phyloP scores from a whole-genome alignment of 352 stramenopile species.

The Phytophthora citrophthora region DNA sequence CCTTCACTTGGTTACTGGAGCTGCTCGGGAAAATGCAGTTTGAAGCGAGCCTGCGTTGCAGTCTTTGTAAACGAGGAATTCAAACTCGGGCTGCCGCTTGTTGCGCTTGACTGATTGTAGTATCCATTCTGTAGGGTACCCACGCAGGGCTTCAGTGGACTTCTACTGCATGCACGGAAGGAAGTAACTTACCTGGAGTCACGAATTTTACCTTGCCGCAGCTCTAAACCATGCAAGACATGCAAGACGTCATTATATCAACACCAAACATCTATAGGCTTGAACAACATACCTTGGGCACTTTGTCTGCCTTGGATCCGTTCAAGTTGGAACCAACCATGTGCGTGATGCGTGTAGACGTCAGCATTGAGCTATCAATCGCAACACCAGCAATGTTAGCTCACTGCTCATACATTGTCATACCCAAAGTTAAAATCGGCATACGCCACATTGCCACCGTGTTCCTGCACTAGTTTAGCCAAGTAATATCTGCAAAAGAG shows the following conservation, averaged over 20 bases:
- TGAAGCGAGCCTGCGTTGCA: conserved; percentile 18
- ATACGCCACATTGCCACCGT: conserved; percentile 77
- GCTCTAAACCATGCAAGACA: conserved; percentile 33
- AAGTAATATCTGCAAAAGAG: conserved; percentile 69
- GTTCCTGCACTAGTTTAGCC: conserved; percentile 78
- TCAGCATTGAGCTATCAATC: conserved; percentile 39
- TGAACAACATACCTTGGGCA: conserved; percentile 55
- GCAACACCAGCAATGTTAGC: conserved; percentile 2
- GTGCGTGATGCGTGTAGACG: conserved; percentile 71
- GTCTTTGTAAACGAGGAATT: conserved; percentile 82
- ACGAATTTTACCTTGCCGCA: conserved; percentile 72
- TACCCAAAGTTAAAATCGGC: neutral
- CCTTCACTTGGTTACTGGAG: conserved; percentile 7
- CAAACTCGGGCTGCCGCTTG: conserved; percentile 70
- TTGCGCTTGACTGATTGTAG: conserved; percentile 72
- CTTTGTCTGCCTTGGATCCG: conserved; percentile 74
- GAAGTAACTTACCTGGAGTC: conserved; percentile 47
- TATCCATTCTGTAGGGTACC: conserved; percentile 69
- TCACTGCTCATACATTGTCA: conserved; percentile 3
- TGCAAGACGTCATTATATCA: neutral
- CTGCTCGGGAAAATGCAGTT: conserved; percentile 25
- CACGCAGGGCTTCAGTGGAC: neutral
- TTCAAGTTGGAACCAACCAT: conserved; percentile 85
- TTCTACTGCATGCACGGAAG: neutral
- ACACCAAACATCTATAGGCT: neutral